These are phyloP conservation scores for Cenchrus purpureus DNA, from an alignment of 176 grass and related monocot genomes.

Conservation along the genomic window DNA sequence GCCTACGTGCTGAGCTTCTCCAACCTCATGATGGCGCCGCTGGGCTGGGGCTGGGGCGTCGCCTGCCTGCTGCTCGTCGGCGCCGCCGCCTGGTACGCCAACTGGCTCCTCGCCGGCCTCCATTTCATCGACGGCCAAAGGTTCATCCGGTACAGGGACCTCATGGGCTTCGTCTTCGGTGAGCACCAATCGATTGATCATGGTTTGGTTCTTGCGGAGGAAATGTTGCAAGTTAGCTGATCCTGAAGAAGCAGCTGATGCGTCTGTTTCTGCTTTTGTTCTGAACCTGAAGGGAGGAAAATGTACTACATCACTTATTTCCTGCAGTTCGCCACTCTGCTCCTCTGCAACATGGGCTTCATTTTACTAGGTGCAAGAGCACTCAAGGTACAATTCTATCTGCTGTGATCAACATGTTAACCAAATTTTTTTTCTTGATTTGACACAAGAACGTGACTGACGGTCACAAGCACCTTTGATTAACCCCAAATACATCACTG, in stretches of 20 bases:
- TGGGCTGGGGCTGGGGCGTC: slow-evolving; percentile 77
- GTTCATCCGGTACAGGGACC: slow-evolving; percentile 89
- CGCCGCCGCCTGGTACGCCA: slow-evolving; percentile 64
- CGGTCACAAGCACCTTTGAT: neutral
- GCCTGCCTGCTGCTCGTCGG: slow-evolving; percentile 61
- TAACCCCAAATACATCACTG: neutral
- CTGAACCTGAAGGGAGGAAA: slow-evolving; percentile 59
- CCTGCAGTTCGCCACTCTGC: slow-evolving; percentile 73
- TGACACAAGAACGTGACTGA: neutral
- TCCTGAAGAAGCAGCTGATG: slow-evolving; percentile 9
- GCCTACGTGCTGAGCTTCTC: slow-evolving; percentile 97
- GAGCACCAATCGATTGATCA: neutral
- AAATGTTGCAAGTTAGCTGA: neutral
- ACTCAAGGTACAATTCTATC: slow-evolving; percentile 60
- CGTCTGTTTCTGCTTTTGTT: neutral
- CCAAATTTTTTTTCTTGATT: neutral
- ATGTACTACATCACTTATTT: slow-evolving; percentile 87
- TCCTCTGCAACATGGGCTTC: slow-evolving; percentile 86
- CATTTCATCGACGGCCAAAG: slow-evolving; percentile 65
- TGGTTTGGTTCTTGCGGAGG: neutral
- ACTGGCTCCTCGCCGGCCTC: slow-evolving; percentile 81
- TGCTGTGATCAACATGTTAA: neutral
- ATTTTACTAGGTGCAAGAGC: slow-evolving; percentile 80
- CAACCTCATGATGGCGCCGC: slow-evolving; percentile 75
- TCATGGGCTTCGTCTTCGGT: slow-evolving; percentile 88